A percentile compares a stretch with the other conserved stretches of the same genome.
Conservation (phyloP, 2,329 filamentous ascomycete genomes). For the Cladophialophora exuberans region DNA sequence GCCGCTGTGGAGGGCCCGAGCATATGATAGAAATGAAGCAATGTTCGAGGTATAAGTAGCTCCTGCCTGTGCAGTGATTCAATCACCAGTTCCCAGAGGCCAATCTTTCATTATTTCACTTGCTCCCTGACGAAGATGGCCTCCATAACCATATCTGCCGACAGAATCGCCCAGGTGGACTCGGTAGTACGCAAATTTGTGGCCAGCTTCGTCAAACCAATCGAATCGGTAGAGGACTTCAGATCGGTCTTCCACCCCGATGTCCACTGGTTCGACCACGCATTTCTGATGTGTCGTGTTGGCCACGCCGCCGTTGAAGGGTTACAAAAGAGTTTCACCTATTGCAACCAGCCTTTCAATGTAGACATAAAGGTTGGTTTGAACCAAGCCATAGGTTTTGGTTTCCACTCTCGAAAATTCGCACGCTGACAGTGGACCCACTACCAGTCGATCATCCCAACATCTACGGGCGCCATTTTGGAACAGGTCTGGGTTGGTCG, state of each 20-base stretch:
- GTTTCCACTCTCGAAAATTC: not conserved
- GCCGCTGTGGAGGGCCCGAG: too few relatives aligned
- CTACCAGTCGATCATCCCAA: constrained; percentile 14
- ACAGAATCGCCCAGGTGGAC: constrained; percentile 13
- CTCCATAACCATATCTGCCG: constrained; percentile 5
- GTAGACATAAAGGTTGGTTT: constrained; percentile 15
- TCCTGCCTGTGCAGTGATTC: too few relatives aligned
- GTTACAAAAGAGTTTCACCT: constrained; percentile 10
- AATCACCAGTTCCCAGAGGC: too few relatives aligned
- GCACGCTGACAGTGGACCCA: not conserved
- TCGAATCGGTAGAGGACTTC: constrained; percentile 10
- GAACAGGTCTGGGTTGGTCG: constrained; percentile 19
- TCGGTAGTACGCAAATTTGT: constrained; percentile 9
- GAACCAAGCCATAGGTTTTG: too few relatives aligned
- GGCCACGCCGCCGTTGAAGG: constrained; percentile 15
- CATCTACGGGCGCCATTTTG: constrained; percentile 11
- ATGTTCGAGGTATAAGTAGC: too few relatives aligned
- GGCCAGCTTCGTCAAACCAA: constrained; percentile 8
- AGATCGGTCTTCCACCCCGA: constrained; percentile 16
- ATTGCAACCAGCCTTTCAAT: constrained; percentile 20
- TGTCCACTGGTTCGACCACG: constrained; percentile 18
- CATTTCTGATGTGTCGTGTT: constrained; percentile 13
- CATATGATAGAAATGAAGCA: too few relatives aligned
- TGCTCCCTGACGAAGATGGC: too few relatives aligned
- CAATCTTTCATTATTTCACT: too few relatives aligned